A percentile compares a stretch with the other conserved stretches of the same genome.
These are phyloP conservation scores for Bryopsis sp. DNA, from an alignment of 139 green algal genomes.

Conservation along the genomic window DNA sequence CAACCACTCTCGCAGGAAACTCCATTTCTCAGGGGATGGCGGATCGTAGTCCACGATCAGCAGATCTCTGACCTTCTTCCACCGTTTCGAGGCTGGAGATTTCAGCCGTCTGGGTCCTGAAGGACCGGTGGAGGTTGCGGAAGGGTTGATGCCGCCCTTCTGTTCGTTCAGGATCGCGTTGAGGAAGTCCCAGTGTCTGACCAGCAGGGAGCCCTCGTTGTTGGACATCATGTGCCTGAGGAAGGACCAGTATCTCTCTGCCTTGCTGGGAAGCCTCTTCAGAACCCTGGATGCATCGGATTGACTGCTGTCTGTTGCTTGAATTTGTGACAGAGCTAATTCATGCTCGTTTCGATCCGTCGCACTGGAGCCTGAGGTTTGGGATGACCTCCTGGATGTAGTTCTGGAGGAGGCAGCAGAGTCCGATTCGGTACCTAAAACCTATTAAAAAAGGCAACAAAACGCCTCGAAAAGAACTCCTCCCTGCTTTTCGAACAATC, in stretches of 20 bases:
- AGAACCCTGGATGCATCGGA: background rate
- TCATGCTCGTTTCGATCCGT: too few relatives aligned
- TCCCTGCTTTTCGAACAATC: too few relatives aligned
- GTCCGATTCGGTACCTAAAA: too few relatives aligned
- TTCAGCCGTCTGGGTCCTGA: too few relatives aligned
- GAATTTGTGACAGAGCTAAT: background rate
- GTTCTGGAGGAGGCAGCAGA: too few relatives aligned
- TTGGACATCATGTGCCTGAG: background rate
- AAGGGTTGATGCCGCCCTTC: background rate
- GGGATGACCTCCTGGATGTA: too few relatives aligned
- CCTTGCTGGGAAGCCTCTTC: background rate
- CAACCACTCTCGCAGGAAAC: background rate
- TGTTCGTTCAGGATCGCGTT: background rate
- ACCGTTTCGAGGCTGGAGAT: background rate
- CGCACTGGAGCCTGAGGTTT: too few relatives aligned
- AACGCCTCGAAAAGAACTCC: too few relatives aligned
- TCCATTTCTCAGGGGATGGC: constrained; percentile 9
- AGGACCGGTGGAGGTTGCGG: too few relatives aligned
- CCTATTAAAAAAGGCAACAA: too few relatives aligned
- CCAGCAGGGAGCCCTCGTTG: background rate
- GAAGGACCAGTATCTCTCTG: background rate
- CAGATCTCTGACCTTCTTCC: background rate
- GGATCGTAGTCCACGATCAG: constrained; percentile 15
- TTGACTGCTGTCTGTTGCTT: background rate
- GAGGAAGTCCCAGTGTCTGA: constrained; percentile 16